Evolutionary conservation across 2,329 filamentous ascomycete species (phyloP).

Genomic region (Chaetomiaceae sp.): DNA sequence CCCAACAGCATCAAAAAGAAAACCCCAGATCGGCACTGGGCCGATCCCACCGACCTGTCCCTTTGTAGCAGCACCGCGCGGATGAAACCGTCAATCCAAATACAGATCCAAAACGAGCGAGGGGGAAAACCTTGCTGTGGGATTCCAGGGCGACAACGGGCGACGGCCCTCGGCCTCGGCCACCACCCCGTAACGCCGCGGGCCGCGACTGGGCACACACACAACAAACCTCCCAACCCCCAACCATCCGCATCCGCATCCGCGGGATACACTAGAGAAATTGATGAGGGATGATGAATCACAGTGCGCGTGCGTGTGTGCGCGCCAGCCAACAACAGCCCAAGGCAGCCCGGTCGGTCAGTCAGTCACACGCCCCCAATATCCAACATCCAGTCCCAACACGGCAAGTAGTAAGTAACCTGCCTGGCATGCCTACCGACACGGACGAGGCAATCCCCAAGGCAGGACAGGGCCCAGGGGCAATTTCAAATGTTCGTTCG

Average conservation of each 20-base stretch:
- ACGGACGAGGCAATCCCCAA: too few species aligned
- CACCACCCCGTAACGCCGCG: constrained; percentile 7
- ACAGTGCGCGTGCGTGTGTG: constrained; percentile 3
- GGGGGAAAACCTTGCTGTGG: neutral
- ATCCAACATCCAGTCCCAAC: neutral
- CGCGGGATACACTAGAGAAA: too few species aligned
- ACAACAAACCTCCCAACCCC: too few species aligned
- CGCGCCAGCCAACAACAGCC: neutral
- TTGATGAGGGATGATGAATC: constrained; percentile 3
- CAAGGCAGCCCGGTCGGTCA: neutral
- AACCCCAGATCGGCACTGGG: neutral
- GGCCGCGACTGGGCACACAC: constrained; percentile 2
- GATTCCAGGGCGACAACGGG: neutral
- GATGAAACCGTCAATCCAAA: constrained; percentile 9
- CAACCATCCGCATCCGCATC: too few species aligned
- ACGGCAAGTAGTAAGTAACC: neutral
- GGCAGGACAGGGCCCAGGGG: too few species aligned
- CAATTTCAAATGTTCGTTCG: too few species aligned
- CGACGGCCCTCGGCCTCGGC: constrained; percentile 2
- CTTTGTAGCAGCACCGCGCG: neutral
- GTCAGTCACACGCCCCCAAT: neutral
- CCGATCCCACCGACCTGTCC: neutral
- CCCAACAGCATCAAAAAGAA: neutral
- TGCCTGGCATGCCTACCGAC: neutral
- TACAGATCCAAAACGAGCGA: neutral